phyloP scores from a whole-genome alignment of 345 rosid genomes.

The Bruguiera gymnorhiza region DNA sequence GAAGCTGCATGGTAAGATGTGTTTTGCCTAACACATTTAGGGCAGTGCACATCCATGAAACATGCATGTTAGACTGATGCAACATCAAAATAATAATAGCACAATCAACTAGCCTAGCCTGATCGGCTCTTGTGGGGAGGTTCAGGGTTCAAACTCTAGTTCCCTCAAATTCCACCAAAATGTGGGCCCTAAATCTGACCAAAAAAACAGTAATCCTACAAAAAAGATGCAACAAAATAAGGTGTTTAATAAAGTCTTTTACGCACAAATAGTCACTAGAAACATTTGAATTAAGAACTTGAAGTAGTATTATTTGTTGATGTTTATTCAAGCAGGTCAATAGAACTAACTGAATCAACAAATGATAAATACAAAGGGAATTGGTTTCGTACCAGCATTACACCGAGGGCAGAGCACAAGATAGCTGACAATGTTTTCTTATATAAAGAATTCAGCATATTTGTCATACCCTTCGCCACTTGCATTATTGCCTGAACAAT shows the following conservation, averaged over 20 bases:
- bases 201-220: neutral
- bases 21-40: no score
- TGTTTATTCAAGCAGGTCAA: neutral
- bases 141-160: no score
- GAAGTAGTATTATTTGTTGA: neutral
- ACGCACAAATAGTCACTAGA: neutral
- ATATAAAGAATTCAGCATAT: conserved; percentile 48
- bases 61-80: no score
- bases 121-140: no score
- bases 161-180: no score
- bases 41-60: no score
- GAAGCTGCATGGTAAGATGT: no score
- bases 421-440: conserved; percentile 60
- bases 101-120: no score
- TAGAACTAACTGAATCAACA: neutral
- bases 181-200: neutral
- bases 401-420: conserved; percentile 55
- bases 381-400: conserved; percentile 58
- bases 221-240: no score
- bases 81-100: no score
- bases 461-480: conserved; percentile 45
- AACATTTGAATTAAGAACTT: neutral
- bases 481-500: conserved; percentile 30
- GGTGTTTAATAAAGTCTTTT: no score
- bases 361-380: neutral